These are phyloP conservation scores for Apiospora marii DNA, from an alignment of 2,329 filamentous ascomycete species.

Conservation along the genomic window DNA sequence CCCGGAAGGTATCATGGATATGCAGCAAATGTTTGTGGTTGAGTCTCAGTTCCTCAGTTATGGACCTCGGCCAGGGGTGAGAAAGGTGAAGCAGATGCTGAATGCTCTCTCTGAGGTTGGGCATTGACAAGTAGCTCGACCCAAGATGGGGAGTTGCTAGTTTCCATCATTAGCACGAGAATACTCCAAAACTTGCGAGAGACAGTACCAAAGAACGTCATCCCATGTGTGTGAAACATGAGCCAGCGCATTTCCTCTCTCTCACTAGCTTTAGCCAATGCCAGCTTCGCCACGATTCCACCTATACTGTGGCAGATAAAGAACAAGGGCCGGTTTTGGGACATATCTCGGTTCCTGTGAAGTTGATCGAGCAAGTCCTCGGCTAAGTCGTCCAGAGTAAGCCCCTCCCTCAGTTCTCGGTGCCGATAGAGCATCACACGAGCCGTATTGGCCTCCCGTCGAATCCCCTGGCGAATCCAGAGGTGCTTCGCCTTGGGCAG, in stretches of 20 bases:
- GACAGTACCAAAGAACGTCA: conserved; percentile 64
- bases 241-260: conserved; percentile 51
- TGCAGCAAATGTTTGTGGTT: conserved; percentile 57
- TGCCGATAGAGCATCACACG: conserved; percentile 62
- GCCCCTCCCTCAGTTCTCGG: conserved; percentile 49
- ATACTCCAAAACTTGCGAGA: conserved; percentile 27
- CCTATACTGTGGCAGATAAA: conserved; percentile 70
- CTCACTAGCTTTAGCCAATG: conserved; percentile 56
- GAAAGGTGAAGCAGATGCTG: conserved; percentile 60
- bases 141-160: conserved; percentile 67
- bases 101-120: conserved; percentile 62
- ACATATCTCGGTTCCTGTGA: conserved; percentile 41
- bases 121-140: conserved; percentile 68
- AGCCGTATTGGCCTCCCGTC: conserved; percentile 55
- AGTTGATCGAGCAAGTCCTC: conserved; percentile 56
- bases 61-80: conserved; percentile 55
- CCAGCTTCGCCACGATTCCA: conserved; percentile 66
- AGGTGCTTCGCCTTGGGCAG: conserved; percentile 48
- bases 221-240: conserved; percentile 64
- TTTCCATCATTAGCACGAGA: background rate
- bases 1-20: conserved; percentile 62
- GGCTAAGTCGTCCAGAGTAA: conserved; percentile 54
- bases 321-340: conserved; percentile 58
- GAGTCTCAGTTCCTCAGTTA: conserved; percentile 59
- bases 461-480: conserved; percentile 62